phyloP scores from a whole-genome alignment of 441 rosid species.

The Cnidoscolus chayamansa region DNA sequence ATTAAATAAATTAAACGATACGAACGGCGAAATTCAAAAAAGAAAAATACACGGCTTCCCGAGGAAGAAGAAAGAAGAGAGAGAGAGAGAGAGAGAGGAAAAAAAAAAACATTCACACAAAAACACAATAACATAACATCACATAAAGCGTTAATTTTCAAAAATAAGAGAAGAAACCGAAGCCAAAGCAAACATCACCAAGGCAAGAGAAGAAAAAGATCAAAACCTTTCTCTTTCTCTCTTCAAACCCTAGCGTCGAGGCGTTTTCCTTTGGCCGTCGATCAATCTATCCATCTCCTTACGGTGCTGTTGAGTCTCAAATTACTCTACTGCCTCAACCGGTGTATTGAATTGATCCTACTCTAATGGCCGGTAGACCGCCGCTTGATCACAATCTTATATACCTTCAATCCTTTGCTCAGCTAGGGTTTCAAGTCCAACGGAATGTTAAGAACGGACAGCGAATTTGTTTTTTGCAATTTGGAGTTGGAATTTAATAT shows the following conservation, averaged over 20 bases:
- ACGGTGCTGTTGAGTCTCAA: background rate
- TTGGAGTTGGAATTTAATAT: background rate
- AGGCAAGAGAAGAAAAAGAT: background rate
- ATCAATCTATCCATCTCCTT: too few relatives aligned
- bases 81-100: background rate
- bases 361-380: constrained; percentile 29
- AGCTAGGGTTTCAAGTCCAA: constrained; percentile 30
- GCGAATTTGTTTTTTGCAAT: background rate
- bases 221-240: background rate
- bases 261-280: too few relatives aligned
- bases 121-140: background rate
- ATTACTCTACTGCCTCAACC: constrained; percentile 11
- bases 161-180: background rate
- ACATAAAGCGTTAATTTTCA: background rate
- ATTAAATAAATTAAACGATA: background rate
- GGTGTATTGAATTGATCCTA: constrained; percentile 9
- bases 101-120: background rate
- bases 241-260: constrained; percentile 21
- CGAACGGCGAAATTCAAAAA: background rate
- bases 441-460: background rate
- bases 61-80: background rate
- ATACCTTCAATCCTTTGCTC: background rate
- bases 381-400: constrained; percentile 14
- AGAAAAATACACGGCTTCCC: background rate
- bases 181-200: too few relatives aligned